Percentiles rank a stretch among this genome's conserved stretches.
These are phyloP conservation scores for Aspergillus egyptiacus DNA, from an alignment of 495 filamentous ascomycete genomes.

Conservation along the genomic window DNA sequence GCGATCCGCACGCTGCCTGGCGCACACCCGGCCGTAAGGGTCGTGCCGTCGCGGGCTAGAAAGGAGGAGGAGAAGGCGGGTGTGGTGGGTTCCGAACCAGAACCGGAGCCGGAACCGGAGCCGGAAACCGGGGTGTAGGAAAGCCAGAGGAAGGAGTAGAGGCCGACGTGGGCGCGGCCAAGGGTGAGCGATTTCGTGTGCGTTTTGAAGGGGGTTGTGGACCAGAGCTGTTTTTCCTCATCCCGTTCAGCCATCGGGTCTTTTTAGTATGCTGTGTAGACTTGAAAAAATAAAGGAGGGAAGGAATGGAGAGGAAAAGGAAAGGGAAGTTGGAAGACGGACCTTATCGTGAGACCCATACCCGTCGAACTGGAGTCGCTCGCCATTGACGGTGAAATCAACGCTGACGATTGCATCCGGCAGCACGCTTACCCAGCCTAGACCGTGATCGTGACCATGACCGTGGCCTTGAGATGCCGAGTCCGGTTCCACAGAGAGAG, in stretches of 20 bases:
- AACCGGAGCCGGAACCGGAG: too few species aligned
- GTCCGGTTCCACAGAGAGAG: conserved; percentile 16
- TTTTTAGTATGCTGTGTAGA: too few species aligned
- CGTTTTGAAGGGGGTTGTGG: conserved; percentile 17
- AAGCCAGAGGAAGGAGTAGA: conserved; percentile 37
- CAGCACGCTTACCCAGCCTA: conserved; percentile 35
- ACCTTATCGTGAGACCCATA: conserved; percentile 40
- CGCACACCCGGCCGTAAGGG: conserved; percentile 18
- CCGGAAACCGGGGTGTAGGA: conserved; percentile 17
- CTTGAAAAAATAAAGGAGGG: too few species aligned
- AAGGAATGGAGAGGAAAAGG: neutral
- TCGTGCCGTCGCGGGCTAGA: conserved; percentile 22
- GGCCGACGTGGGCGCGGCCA: conserved; percentile 35
- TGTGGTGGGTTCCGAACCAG: neutral
- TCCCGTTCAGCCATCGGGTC: too few species aligned
- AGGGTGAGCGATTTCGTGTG: conserved; percentile 28
- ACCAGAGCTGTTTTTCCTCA: conserved; percentile 13
- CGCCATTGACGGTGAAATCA: conserved; percentile 25
- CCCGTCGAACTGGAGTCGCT: conserved; percentile 28
- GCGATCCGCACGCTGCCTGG: conserved; percentile 9
- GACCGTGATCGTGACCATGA: conserved; percentile 12
- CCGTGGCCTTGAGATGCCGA: too few species aligned
- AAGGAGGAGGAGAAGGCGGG: conserved; percentile 29
- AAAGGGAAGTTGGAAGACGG: neutral
- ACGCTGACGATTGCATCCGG: conserved; percentile 28